A percentile compares a stretch with the other conserved stretches of the same genome.
phyloP scores from a whole-genome alignment of 192 early-diverging fungal species.

The Entomortierella parvispora region DNA sequence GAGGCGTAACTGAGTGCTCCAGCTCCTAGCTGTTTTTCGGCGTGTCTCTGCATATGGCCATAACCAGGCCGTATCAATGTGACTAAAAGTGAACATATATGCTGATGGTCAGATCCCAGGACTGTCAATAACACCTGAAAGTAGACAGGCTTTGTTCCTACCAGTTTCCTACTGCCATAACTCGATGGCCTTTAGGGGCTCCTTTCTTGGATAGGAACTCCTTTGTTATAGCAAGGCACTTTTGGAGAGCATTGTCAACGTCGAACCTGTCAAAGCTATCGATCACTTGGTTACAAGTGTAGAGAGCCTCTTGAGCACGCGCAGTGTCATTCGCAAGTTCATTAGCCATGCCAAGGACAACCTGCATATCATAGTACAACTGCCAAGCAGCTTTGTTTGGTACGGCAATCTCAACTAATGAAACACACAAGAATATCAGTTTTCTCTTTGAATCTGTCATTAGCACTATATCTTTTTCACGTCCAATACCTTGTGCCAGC shows the following conservation, averaged over 20 bases:
- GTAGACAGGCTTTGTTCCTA: not conserved
- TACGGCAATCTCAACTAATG: slow-evolving; percentile 74
- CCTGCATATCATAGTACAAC: slow-evolving; percentile 80
- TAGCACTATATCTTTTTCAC: too few species aligned
- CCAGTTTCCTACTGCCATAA: slow-evolving; percentile 94
- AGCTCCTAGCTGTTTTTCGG: slow-evolving; percentile 89
- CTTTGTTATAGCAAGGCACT: slow-evolving; percentile 59
- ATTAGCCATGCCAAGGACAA: slow-evolving; percentile 77
- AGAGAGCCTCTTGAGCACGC: slow-evolving; percentile 82
- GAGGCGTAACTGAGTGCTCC: slow-evolving; percentile 81
- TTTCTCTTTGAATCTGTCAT: not conserved
- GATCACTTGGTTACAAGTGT: slow-evolving; percentile 80
- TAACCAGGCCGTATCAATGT: slow-evolving; percentile 89
- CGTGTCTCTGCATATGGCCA: slow-evolving; percentile 99
- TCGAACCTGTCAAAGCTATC: slow-evolving; percentile 66
- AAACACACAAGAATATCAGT: slow-evolving; percentile 1
- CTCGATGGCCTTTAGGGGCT: slow-evolving; percentile 71
- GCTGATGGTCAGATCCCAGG: not conserved
- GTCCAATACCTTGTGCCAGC: slow-evolving; percentile 62
- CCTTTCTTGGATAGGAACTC: slow-evolving; percentile 76
- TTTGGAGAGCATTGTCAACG: slow-evolving; percentile 23
- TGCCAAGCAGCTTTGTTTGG: slow-evolving; percentile 75
- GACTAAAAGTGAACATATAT: slow-evolving; percentile 10
- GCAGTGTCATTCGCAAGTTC: slow-evolving; percentile 76
- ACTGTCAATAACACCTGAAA: not conserved